phyloP scores from a whole-genome alignment of 495 filamentous ascomycete genomes.

The Penicillium tannophilum region DNA sequence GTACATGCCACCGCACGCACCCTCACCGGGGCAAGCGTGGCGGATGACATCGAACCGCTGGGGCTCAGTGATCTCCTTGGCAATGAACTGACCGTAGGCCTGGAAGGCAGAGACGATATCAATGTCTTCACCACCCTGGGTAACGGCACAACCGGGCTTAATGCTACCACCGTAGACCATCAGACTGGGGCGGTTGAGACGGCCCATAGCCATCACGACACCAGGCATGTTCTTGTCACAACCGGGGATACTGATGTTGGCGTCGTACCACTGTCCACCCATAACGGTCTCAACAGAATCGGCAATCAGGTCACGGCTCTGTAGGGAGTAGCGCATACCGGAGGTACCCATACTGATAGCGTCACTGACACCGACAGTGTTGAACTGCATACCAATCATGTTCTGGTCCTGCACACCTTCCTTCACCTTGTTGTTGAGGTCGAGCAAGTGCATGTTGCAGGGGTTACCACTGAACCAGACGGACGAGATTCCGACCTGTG shows the following conservation, averaged over 20 bases:
- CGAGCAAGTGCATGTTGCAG: conserved; percentile 98
- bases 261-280: conserved; percentile 99
- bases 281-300: conserved; percentile 99
- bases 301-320: conserved; percentile 93
- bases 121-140: conserved; percentile 72
- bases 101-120: conserved; percentile 98
- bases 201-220: conserved; percentile 96
- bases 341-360: conserved; percentile 60
- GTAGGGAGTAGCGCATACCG: conserved; percentile 91
- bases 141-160: conserved; percentile 79
- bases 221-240: conserved; percentile 99
- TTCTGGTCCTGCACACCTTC: conserved; percentile 82
- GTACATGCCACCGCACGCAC: conserved; percentile 98
- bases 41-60: conserved; percentile 92
- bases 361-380: conserved; percentile 90
- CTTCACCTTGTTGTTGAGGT: conserved; percentile 79
- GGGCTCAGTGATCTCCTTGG: conserved; percentile 88
- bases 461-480: conserved; percentile 90
- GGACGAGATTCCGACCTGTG: conserved; percentile 95
- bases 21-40: conserved; percentile 88
- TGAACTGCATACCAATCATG: conserved; percentile 88
- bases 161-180: conserved; percentile 99
- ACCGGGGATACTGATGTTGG: conserved; percentile 96
- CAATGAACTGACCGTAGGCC: conserved; percentile 92
- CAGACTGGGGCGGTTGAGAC: conserved; percentile 87